Conservation (phyloP, 108 stramenopile genomes). For the Pseudonitzschia pungens region DNA sequence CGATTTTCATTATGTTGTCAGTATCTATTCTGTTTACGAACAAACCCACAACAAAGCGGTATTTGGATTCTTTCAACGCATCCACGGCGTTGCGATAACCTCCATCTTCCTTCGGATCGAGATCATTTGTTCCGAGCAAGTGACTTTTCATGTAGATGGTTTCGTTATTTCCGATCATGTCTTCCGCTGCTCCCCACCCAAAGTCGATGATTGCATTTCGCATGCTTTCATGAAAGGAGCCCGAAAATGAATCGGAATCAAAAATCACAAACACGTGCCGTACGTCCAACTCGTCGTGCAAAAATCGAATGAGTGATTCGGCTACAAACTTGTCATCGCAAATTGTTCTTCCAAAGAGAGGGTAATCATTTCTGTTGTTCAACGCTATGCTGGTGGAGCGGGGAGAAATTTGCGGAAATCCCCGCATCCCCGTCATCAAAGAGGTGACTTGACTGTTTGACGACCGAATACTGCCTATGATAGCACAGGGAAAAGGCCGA, state of each 20-base stretch:
- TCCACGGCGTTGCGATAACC: background rate
- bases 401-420: conserved; percentile 52
- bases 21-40: no score
- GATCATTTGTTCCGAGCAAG: background rate
- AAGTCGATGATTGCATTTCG: background rate
- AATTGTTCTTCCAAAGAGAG: conserved; percentile 54
- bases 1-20: background rate
- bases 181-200: background rate
- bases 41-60: background rate
- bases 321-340: conserved; percentile 23
- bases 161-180: background rate
- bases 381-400: conserved; percentile 32
- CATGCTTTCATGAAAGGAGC: background rate
- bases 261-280: background rate
- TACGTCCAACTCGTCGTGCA: background rate
- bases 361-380: conserved; percentile 40
- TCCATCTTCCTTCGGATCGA: background rate
- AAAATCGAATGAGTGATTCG: background rate
- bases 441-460: conserved; percentile 34
- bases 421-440: conserved; percentile 50
- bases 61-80: background rate
- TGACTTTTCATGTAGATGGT: background rate
- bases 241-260: background rate
- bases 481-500: conserved; percentile 42
- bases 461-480: conserved; percentile 44